phyloP scores from a whole-genome alignment of 1,284 basidiomycete genomes.

The Rhodotorula sp. region DNA sequence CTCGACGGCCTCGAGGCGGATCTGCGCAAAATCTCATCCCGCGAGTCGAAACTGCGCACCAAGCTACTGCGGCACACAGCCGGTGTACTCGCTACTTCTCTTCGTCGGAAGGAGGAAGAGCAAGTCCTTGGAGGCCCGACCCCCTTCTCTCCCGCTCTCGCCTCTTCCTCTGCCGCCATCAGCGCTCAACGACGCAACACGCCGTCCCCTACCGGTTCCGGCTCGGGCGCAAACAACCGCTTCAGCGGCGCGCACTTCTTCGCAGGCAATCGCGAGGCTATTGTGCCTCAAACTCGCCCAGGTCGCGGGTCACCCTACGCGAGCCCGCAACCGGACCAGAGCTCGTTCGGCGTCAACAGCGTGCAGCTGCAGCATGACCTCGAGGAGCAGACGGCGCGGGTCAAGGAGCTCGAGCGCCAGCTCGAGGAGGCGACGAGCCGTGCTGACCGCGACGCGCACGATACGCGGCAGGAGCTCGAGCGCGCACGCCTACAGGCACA shows the following conservation, averaged over 20 bases:
- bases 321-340: conserved; percentile 1
- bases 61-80: conserved; percentile 38
- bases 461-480: background rate
- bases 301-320: background rate
- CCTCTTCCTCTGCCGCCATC: background rate
- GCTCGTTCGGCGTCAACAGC: background rate
- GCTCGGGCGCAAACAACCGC: background rate
- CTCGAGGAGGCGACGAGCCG: conserved; percentile 5
- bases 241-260: conserved; percentile 42
- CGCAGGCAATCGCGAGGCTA: conserved; percentile 38
- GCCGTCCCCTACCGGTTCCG: background rate
- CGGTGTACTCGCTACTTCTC: conserved; percentile 33
- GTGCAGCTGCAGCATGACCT: background rate
- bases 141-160: background rate
- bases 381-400: background rate
- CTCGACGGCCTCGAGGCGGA: conserved; percentile 24
- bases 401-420: conserved; percentile 10
- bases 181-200: background rate
- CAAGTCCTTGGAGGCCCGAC: background rate
- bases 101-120: conserved; percentile 30
- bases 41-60: conserved; percentile 25
- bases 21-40: conserved; percentile 15
- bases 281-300: conserved; percentile 13
- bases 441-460: background rate
- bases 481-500: background rate